A percentile compares a stretch with the other conserved stretches of the same genome.
Evolutionary conservation across 768 basidiomycete species (phyloP).

Genomic region (Phaffia australis): DNA sequence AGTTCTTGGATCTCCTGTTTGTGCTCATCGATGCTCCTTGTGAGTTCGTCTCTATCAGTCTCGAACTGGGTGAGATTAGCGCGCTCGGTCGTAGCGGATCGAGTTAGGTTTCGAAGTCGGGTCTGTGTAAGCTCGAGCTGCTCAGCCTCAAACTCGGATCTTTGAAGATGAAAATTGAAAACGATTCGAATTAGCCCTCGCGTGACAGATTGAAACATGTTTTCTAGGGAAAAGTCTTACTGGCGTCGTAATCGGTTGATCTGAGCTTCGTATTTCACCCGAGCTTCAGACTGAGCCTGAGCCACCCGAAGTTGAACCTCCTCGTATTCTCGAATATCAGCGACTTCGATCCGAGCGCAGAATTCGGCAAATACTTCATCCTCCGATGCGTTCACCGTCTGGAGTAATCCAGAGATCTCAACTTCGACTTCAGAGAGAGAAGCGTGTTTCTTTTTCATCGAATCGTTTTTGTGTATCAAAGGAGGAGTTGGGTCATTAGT

Average conservation of each 20-base stretch:
- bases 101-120: conserved; percentile 50
- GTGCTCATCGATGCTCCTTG: conserved; percentile 12
- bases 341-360: conserved; percentile 65
- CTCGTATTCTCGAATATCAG: conserved; percentile 84
- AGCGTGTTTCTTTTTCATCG: conserved; percentile 9
- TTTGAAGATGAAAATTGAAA: conserved; percentile 34
- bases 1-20: conserved; percentile 37
- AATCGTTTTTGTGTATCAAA: too few species aligned
- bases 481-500: not conserved
- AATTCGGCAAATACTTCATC: conserved; percentile 66
- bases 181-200: not conserved
- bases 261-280: conserved; percentile 72
- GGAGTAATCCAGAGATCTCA: conserved; percentile 49
- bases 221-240: conserved; percentile 44
- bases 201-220: not conserved
- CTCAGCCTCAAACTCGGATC: conserved; percentile 69
- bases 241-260: conserved; percentile 75
- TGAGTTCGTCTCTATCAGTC: conserved; percentile 43
- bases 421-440: conserved; percentile 47
- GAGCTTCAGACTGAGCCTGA: conserved; percentile 74
- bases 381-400: conserved; percentile 63
- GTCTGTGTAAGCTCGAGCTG: conserved; percentile 56
- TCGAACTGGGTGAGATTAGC: conserved; percentile 48
- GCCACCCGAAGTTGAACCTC: conserved; percentile 78
- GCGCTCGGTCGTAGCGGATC: conserved; percentile 48